Evolutionary conservation across 2,329 filamentous ascomycete species (phyloP).

Genomic region (Phaeosphaeriaceae sp.): DNA sequence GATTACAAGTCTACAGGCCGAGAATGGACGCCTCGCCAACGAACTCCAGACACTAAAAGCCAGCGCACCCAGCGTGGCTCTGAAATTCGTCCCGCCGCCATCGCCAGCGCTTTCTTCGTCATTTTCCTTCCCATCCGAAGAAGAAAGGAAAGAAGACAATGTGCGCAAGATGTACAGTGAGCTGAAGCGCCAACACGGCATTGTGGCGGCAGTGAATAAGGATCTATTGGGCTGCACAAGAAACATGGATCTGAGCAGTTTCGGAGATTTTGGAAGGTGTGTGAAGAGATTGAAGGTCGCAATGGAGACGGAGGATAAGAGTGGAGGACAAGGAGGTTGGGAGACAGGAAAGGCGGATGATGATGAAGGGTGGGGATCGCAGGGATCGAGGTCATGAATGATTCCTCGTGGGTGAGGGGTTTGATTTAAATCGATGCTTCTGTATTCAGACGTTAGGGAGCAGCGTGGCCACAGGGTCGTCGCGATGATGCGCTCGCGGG

Average conservation of each 20-base stretch:
- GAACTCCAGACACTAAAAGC: not conserved
- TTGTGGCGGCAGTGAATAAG: conserved; percentile 10
- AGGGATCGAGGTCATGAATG: not conserved
- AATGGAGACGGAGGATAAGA: conserved; percentile 15
- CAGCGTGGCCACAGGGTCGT: too few relatives aligned
- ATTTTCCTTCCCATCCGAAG: not conserved
- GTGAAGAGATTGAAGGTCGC: conserved; percentile 17
- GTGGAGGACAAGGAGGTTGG: not conserved
- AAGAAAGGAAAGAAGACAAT: conserved; percentile 23
- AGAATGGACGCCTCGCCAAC: not conserved
- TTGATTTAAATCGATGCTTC: too few relatives aligned
- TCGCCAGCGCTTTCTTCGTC: not conserved
- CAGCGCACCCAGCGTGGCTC: too few relatives aligned
- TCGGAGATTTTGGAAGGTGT: conserved; percentile 34
- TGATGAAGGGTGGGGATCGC: not conserved
- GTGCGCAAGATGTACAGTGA: conserved; percentile 26
- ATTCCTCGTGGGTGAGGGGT: too few relatives aligned
- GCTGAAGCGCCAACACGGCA: conserved; percentile 27
- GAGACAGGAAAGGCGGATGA: not conserved
- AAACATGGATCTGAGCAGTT: conserved; percentile 21
- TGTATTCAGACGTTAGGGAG: too few relatives aligned
- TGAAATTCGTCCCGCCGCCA: not conserved
- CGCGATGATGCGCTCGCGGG: not conserved
- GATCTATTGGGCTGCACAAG: conserved; percentile 17
- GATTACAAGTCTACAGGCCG: not conserved